These are phyloP conservation scores for Mycena metata DNA, from an alignment of 768 basidiomycete species.

Conservation along the genomic window DNA sequence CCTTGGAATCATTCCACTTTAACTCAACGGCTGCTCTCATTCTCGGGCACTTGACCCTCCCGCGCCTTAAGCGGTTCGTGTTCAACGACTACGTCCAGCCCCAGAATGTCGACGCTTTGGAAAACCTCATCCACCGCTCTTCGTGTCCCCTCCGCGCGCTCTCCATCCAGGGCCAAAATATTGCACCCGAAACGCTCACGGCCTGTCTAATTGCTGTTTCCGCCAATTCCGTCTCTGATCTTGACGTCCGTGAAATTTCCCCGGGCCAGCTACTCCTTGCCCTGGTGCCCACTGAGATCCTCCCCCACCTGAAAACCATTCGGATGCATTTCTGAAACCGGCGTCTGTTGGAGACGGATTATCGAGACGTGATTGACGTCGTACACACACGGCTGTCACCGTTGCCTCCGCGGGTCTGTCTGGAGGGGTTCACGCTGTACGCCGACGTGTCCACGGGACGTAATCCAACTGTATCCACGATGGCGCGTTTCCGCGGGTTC, in stretches of 20 bases:
- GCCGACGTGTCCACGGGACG: too few species aligned
- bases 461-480: background rate
- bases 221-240: background rate
- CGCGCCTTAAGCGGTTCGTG: conserved; percentile 5
- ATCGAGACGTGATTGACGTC: background rate
- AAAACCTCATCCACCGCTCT: background rate
- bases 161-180: background rate
- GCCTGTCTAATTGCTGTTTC: background rate
- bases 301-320: background rate
- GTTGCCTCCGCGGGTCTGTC: too few species aligned
- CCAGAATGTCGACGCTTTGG: background rate
- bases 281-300: background rate
- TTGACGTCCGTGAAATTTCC: background rate
- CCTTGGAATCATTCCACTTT: background rate
- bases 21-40: background rate
- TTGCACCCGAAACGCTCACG: background rate
- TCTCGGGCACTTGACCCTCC: conserved; percentile 15
- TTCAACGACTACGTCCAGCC: background rate
- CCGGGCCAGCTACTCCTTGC: background rate
- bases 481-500: background rate
- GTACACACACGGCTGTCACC: background rate
- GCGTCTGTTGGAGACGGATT: background rate
- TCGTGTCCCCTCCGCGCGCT: background rate
- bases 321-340: background rate
- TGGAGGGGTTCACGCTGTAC: background rate